A percentile compares a stretch with the other conserved stretches of the same genome.
phyloP scores from a whole-genome alignment of 768 basidiomycete genomes.

The Grammothele lineata region DNA sequence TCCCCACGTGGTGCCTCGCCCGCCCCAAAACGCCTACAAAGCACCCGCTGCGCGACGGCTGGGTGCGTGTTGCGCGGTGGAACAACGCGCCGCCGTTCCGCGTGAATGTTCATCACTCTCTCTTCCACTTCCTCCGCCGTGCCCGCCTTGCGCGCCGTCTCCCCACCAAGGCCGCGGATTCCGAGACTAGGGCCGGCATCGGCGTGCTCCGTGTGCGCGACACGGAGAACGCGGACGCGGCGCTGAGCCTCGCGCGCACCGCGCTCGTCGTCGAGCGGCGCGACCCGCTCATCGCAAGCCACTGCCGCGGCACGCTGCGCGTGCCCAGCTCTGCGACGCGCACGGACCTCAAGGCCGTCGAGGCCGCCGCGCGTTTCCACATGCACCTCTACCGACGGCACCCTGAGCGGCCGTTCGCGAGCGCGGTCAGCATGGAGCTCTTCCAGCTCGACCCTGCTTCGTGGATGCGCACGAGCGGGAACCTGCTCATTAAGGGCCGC shows the following conservation, averaged over 20 bases:
- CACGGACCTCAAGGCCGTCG: slow-evolving; percentile 36
- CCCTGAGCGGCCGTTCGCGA: slow-evolving; percentile 39
- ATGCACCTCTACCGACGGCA: slow-evolving; percentile 54
- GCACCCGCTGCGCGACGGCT: slow-evolving; percentile 36
- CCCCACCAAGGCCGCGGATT: slow-evolving; percentile 29
- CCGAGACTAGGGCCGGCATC: slow-evolving; percentile 35
- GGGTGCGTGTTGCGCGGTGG: slow-evolving; percentile 53
- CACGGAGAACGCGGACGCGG: slow-evolving; percentile 45
- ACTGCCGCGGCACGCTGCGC: slow-evolving; percentile 33
- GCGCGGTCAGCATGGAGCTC: slow-evolving; percentile 50
- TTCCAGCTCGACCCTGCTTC: slow-evolving; percentile 43
- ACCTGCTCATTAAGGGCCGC: slow-evolving; percentile 44
- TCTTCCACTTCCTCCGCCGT: slow-evolving; percentile 39
- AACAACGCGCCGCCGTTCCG: slow-evolving; percentile 54
- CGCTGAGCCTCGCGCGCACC: slow-evolving; percentile 38
- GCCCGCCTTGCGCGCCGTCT: slow-evolving; percentile 41
- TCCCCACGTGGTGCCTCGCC: slow-evolving; percentile 56
- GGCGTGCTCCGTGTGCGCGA: slow-evolving; percentile 44
- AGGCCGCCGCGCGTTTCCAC: slow-evolving; percentile 57
- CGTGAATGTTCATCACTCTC: slow-evolving; percentile 46
- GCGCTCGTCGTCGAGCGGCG: slow-evolving; percentile 42
- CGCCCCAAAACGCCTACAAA: slow-evolving; percentile 33
- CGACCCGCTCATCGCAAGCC: slow-evolving; percentile 36
- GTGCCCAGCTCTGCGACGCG: slow-evolving; percentile 32
- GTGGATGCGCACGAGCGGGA: slow-evolving; percentile 39